Percentiles rank a stretch among this genome's conserved stretches.
Evolutionary conservation across 2,329 filamentous ascomycete species (phyloP).

Genomic region (Aspergillus quadrilineatus): DNA sequence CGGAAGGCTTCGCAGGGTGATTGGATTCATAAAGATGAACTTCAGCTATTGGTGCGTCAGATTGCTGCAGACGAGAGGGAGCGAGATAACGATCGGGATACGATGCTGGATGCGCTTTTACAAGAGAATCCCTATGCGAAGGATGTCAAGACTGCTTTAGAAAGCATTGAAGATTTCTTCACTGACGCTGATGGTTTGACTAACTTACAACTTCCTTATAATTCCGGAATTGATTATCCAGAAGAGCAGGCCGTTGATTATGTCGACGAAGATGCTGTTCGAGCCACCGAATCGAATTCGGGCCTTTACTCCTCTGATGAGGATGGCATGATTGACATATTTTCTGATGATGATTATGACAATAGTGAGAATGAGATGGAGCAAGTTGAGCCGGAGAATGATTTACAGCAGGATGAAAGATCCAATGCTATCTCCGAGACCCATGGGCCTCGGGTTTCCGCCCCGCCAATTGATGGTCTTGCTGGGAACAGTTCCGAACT

Average conservation of each 20-base stretch:
- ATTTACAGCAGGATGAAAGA: slow-evolving; percentile 25
- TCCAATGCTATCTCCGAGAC: slow-evolving; percentile 24
- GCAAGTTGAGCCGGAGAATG: slow-evolving; percentile 9
- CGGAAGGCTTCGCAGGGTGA: slow-evolving; percentile 69
- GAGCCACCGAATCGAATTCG: slow-evolving; percentile 46
- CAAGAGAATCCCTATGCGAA: slow-evolving; percentile 54
- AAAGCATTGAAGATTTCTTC: slow-evolving; percentile 86
- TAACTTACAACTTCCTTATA: slow-evolving; percentile 20
- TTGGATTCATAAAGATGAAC: slow-evolving; percentile 93
- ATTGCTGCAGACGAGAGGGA: slow-evolving; percentile 65
- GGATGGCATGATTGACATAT: slow-evolving; percentile 33
- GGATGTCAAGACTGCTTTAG: slow-evolving; percentile 70
- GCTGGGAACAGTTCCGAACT: neutral
- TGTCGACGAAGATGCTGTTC: slow-evolving; percentile 64
- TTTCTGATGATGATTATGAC: slow-evolving; percentile 19
- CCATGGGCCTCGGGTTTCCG: neutral
- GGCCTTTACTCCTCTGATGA: slow-evolving; percentile 46
- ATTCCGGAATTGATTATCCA: slow-evolving; percentile 12
- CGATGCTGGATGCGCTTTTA: slow-evolving; percentile 66
- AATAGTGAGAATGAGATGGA: slow-evolving; percentile 18
- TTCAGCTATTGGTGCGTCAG: slow-evolving; percentile 61
- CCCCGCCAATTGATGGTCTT: neutral
- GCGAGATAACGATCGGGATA: slow-evolving; percentile 46
- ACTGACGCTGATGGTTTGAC: slow-evolving; percentile 58
- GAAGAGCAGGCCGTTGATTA: slow-evolving; percentile 43